phyloP scores from a whole-genome alignment of 2,329 filamentous ascomycete genomes.

The Apiospora saccharicola region DNA sequence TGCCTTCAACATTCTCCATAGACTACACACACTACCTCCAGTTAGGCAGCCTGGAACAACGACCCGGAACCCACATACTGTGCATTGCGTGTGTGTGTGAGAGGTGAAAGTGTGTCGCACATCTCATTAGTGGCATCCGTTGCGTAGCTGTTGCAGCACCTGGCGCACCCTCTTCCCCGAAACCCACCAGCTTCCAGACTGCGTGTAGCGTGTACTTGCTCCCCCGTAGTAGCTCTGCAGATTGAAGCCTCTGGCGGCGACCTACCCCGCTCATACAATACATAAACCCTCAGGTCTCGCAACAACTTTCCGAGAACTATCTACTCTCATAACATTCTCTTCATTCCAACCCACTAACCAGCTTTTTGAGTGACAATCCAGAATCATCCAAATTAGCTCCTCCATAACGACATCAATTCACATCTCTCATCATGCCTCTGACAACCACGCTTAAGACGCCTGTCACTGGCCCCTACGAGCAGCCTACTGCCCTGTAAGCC shows the following conservation, averaged over 20 bases:
- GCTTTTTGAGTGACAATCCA: constrained; percentile 18
- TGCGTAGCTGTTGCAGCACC: constrained; percentile 8
- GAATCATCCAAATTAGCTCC: constrained; percentile 2
- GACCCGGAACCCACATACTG: constrained; percentile 14
- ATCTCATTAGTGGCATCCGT: background rate
- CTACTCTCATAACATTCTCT: background rate
- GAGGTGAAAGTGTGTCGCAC: background rate
- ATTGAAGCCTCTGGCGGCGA: background rate
- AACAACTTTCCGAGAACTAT: background rate
- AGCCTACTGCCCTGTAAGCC: constrained; percentile 69
- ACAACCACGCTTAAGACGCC: constrained; percentile 73
- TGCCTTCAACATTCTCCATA: constrained; percentile 6
- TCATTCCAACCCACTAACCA: constrained; percentile 9
- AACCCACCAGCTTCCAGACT: constrained; percentile 10
- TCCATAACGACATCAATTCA: background rate
- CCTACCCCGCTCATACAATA: constrained; percentile 19
- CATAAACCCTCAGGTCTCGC: constrained; percentile 17
- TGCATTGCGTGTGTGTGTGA: background rate
- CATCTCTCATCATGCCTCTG: constrained; percentile 51
- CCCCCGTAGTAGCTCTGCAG: background rate
- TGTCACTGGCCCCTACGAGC: constrained; percentile 63
- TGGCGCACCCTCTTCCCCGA: constrained; percentile 18
- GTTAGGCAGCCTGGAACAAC: background rate
- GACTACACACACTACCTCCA: background rate
- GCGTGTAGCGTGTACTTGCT: background rate